Conservation (phyloP, 208 protist species). For the Trypanosoma caninum region DNA sequence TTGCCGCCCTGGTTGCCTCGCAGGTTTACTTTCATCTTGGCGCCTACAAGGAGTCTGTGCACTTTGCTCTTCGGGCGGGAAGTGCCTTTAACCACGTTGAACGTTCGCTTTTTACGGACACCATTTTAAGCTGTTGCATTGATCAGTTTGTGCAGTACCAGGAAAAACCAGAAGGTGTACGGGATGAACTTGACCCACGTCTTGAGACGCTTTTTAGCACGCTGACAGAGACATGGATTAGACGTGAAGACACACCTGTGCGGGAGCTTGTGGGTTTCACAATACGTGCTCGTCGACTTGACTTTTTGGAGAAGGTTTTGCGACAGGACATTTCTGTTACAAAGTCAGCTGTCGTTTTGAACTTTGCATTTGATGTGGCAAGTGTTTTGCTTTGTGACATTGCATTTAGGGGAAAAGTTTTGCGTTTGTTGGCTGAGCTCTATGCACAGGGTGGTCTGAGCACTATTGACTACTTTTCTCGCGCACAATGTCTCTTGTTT, state of each 20-base stretch:
- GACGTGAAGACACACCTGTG: slow-evolving; percentile 65
- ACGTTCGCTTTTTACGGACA: slow-evolving; percentile 83
- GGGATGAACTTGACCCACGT: slow-evolving; percentile 57
- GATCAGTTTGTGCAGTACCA: slow-evolving; percentile 92
- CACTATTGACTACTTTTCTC: slow-evolving; percentile 87
- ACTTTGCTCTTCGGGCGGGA: slow-evolving; percentile 94
- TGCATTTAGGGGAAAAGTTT: slow-evolving; percentile 80
- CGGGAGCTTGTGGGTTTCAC: slow-evolving; percentile 91
- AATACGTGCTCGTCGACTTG: slow-evolving; percentile 75
- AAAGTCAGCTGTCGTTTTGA: slow-evolving; percentile 83
- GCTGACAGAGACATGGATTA: slow-evolving; percentile 75
- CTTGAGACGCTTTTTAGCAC: slow-evolving; percentile 81
- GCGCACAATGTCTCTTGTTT: slow-evolving; percentile 94
- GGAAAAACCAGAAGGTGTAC: slow-evolving; percentile 32
- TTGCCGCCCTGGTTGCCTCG: slow-evolving; percentile 91
- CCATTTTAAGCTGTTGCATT: slow-evolving; percentile 93
- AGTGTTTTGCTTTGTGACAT: slow-evolving; percentile 85
- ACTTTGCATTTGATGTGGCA: slow-evolving; percentile 87
- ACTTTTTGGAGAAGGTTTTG: slow-evolving; percentile 85
- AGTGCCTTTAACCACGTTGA: slow-evolving; percentile 91
- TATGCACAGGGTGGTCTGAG: slow-evolving; percentile 65
- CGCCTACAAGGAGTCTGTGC: slow-evolving; percentile 93
- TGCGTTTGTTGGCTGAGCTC: slow-evolving; percentile 81
- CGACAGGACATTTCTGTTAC: slow-evolving; percentile 53
- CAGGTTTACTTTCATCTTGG: slow-evolving; percentile 99